These are phyloP conservation scores for Favolaschia claudopus DNA, from an alignment of 768 basidiomycete species.

Conservation along the genomic window DNA sequence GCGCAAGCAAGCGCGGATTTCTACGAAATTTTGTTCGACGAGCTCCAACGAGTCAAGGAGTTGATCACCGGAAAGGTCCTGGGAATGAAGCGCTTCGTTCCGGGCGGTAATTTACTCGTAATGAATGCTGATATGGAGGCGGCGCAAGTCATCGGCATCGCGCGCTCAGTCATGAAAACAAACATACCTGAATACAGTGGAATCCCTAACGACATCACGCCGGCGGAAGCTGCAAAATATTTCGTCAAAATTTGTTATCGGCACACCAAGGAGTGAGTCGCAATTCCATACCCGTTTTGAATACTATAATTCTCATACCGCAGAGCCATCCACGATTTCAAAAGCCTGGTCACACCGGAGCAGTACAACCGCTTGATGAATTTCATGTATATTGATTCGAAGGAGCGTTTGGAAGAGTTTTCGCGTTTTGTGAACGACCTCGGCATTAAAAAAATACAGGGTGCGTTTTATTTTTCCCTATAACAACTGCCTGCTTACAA, in stretches of 20 bases:
- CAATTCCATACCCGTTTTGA: background rate
- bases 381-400: slow-evolving; percentile 7
- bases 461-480: background rate
- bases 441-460: background rate
- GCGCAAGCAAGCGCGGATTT: background rate
- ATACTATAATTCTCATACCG: background rate
- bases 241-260: slow-evolving; percentile 7
- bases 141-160: background rate
- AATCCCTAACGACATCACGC: background rate
- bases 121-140: slow-evolving; percentile 9
- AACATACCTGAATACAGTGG: background rate
- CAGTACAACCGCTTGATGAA: background rate
- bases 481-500: background rate
- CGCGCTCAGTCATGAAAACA: background rate
- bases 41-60: background rate
- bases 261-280: background rate
- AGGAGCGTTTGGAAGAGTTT: background rate
- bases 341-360: background rate
- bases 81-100: background rate
- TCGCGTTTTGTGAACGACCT: background rate
- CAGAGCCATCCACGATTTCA: background rate
- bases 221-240: background rate
- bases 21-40: background rate
- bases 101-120: slow-evolving; percentile 7
- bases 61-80: slow-evolving; percentile 10